Percentiles rank a stretch among this genome's conserved stretches.
Evolutionary conservation across 495 filamentous ascomycete species (phyloP).

Genomic region (Penicillium herquei): DNA sequence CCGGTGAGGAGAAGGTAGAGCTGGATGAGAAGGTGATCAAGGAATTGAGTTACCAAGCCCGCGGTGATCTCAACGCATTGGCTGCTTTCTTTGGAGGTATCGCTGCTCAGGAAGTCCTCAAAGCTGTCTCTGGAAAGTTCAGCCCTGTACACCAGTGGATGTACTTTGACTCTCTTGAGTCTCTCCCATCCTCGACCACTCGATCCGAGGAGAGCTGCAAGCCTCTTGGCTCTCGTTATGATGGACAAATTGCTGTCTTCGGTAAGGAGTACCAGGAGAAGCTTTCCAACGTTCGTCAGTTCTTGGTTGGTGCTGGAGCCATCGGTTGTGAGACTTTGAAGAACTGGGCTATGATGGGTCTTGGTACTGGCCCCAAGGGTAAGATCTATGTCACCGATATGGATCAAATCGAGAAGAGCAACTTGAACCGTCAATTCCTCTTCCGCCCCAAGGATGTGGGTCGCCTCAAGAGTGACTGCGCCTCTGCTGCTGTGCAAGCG

Average conservation of each 20-base stretch:
- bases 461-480: conserved; percentile 95
- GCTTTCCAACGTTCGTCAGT: conserved; percentile 81
- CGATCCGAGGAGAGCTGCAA: conserved; percentile 87
- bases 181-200: conserved; percentile 68
- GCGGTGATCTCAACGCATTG: conserved; percentile 85
- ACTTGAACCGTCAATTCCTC: conserved; percentile 95
- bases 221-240: conserved; percentile 80
- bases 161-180: conserved; percentile 97
- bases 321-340: conserved; percentile 99
- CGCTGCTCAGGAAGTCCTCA: conserved; percentile 93
- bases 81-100: conserved; percentile 95
- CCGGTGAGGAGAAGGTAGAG: conserved; percentile 70
- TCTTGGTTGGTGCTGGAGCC: conserved; percentile 94
- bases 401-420: conserved; percentile 99
- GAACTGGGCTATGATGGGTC: conserved; percentile 99
- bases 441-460: conserved; percentile 95
- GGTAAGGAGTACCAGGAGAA: conserved; percentile 93
- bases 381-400: conserved; percentile 93
- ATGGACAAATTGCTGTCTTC: conserved; percentile 96
- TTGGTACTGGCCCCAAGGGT: conserved; percentile 84
- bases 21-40: conserved; percentile 89
- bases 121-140: conserved; percentile 98
- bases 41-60: conserved; percentile 95
- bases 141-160: conserved; percentile 88
- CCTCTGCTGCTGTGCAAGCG: conserved; percentile 77